Evolutionary conservation across 1,284 basidiomycete genomes (phyloP).

Genomic region (Neonothopanus nambi): DNA sequence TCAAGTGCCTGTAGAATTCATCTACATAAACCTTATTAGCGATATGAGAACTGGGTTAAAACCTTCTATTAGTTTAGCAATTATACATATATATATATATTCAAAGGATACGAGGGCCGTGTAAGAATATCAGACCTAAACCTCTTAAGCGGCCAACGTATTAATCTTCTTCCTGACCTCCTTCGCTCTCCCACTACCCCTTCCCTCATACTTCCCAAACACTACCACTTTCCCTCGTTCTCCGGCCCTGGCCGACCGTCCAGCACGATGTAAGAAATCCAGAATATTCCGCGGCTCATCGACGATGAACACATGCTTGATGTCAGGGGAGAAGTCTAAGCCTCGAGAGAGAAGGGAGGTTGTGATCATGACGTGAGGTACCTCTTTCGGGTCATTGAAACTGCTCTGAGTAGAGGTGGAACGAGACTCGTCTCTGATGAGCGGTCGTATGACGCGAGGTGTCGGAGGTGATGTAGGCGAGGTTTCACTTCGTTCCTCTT

Average conservation of each 20-base stretch:
- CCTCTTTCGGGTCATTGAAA: slow-evolving; percentile 23
- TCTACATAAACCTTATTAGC: too few relatives aligned
- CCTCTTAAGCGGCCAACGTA: slow-evolving; percentile 28
- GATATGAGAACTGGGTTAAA: too few relatives aligned
- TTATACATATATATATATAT: too few relatives aligned
- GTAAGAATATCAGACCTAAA: too few relatives aligned
- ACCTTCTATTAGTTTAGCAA: too few relatives aligned
- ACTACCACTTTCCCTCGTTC: slow-evolving; percentile 65
- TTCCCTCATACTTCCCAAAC: slow-evolving; percentile 63
- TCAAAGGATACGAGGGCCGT: too few relatives aligned
- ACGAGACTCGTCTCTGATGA: neutral
- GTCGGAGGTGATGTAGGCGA: neutral
- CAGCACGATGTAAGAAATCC: slow-evolving; percentile 89
- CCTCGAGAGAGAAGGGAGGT: slow-evolving; percentile 91
- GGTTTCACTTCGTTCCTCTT: neutral
- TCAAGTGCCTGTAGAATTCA: too few relatives aligned
- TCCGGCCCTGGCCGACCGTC: slow-evolving; percentile 76
- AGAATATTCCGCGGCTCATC: slow-evolving; percentile 86
- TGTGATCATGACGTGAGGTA: slow-evolving; percentile 77
- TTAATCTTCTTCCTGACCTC: slow-evolving; percentile 52
- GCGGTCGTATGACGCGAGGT: neutral
- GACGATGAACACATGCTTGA: slow-evolving; percentile 80
- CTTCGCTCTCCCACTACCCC: slow-evolving; percentile 51
- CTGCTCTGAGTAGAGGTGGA: neutral
- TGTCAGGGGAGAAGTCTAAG: slow-evolving; percentile 78